Evolutionary conservation across 106 monocot species (phyloP), one percentile per base, ranked within the genome.

Genomic region (Phalaenopsis equestris): DNA sequence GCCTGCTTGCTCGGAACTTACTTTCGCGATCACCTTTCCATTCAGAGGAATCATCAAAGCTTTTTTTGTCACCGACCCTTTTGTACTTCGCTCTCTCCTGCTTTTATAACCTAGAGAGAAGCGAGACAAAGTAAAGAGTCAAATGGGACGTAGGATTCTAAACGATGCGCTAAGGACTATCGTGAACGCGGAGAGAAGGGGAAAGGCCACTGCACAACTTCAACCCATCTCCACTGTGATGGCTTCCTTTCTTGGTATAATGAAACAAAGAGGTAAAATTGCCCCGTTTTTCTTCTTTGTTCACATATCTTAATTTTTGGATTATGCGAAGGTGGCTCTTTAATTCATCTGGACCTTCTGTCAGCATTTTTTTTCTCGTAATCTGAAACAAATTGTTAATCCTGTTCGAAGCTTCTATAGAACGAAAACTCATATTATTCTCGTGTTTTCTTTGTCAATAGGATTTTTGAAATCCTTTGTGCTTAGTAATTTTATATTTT

Each of bases 121-220:
- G 24, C 24, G n/a, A 6, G 24, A 8, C 23, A 65, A 65, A 65
- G 24, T 65, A 74, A 52, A 49, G 49, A 14, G 49, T 10, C 76
- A 49, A 78, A 92, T 93, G 93, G 93, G 93, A 49, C 84, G 93
- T 36, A 83, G 90, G 82, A 93, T 93, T 56, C 85, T 93, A 52
- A 93, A 93, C 83, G 90, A 93, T 6, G 93, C 93, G 18, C 85
- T 93, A 77, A 75, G 88, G 78, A 90, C 75, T 43, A 93, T 93
- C 36, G 93, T 93, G 68, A 93, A 93, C 64, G 90, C 93, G 67
- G 93, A 93, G 83, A 83, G 82, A 78, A 83, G 93, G 37, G 88
- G 87, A 30, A 90, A 82, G 49, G 86, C 93, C 36, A 88, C 84
- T 16, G 80, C 86, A 57, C 65, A 84, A 11, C 93, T 93, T 37